phyloP scores from a whole-genome alignment of 2,329 filamentous ascomycete genomes.

The Clonostachys sp. region DNA sequence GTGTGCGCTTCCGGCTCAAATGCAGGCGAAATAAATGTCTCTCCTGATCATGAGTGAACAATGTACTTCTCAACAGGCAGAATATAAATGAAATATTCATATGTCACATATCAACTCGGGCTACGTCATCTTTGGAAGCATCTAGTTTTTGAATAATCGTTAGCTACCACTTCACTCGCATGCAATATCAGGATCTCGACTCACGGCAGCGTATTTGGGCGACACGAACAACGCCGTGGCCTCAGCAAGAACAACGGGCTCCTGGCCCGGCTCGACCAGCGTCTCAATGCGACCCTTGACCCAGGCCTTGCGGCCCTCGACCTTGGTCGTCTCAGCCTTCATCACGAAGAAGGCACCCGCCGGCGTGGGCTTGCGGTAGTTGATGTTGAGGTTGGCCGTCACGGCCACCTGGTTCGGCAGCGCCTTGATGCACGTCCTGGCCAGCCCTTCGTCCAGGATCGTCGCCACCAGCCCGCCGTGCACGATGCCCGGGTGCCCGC shows the following conservation, averaged over 20 bases:
- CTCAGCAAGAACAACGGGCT: slow-evolving; percentile 68
- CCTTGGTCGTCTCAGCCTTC: slow-evolving; percentile 72
- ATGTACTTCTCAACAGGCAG: too few species aligned
- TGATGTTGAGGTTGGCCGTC: slow-evolving; percentile 78
- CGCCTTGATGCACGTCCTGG: slow-evolving; percentile 81
- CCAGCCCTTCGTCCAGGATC: slow-evolving; percentile 84
- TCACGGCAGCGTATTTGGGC: slow-evolving; percentile 74
- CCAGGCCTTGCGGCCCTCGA: slow-evolving; percentile 93
- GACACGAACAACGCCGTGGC: slow-evolving; percentile 86
- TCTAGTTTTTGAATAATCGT: too few species aligned
- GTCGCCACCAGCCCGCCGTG: slow-evolving; percentile 92
- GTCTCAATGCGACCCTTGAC: slow-evolving; percentile 84
- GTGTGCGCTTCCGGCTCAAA: too few species aligned
- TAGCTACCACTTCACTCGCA: too few species aligned
- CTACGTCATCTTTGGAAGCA: too few species aligned
- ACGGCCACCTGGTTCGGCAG: slow-evolving; percentile 82
- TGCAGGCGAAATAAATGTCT: too few species aligned
- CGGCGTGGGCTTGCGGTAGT: slow-evolving; percentile 78
- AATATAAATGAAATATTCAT: too few species aligned
- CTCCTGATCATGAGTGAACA: too few species aligned
- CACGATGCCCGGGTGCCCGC: slow-evolving; percentile 85
- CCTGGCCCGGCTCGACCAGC: slow-evolving; percentile 56
- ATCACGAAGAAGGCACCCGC: slow-evolving; percentile 76
- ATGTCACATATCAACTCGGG: too few species aligned
- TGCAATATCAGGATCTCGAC: slow-evolving; percentile 18